These are phyloP conservation scores for Mortierella hygrophila DNA, from an alignment of 192 early-diverging fungal species.

Conservation along the genomic window DNA sequence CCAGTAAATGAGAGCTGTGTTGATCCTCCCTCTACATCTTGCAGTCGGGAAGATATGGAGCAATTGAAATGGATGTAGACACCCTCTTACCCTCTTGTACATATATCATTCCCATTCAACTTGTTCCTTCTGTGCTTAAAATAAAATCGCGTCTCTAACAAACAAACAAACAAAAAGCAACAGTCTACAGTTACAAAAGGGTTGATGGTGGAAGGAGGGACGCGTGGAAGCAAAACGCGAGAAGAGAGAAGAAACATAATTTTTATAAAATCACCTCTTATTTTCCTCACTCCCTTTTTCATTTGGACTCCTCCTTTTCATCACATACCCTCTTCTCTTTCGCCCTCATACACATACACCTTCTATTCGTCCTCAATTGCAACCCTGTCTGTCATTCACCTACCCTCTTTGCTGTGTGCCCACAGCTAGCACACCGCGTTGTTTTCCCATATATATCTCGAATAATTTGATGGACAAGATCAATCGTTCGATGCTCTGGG, in stretches of 20 bases:
- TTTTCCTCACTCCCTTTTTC: neutral
- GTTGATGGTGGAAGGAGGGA: no score
- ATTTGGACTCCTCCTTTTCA: neutral
- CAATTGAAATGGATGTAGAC: neutral
- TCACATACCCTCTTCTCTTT: neutral
- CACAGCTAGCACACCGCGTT: neutral
- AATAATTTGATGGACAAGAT: neutral
- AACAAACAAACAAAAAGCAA: neutral
- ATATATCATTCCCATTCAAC: neutral
- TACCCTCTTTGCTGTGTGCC: neutral
- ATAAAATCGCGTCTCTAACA: neutral
- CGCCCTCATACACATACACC: neutral
- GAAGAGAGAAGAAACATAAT: no score
- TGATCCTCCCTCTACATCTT: neutral
- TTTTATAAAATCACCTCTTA: no score
- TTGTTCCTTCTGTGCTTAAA: neutral
- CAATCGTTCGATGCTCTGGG: constrained; percentile 1
- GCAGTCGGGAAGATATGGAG: neutral
- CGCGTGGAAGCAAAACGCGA: no score
- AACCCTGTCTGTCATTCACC: neutral
- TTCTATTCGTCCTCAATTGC: neutral
- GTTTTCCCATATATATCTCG: neutral
- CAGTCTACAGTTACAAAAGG: no score
- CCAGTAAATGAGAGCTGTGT: neutral
- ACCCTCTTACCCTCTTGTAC: neutral